Conservation (phyloP, 306 rosid species). For the Calophaca sinica region DNA sequence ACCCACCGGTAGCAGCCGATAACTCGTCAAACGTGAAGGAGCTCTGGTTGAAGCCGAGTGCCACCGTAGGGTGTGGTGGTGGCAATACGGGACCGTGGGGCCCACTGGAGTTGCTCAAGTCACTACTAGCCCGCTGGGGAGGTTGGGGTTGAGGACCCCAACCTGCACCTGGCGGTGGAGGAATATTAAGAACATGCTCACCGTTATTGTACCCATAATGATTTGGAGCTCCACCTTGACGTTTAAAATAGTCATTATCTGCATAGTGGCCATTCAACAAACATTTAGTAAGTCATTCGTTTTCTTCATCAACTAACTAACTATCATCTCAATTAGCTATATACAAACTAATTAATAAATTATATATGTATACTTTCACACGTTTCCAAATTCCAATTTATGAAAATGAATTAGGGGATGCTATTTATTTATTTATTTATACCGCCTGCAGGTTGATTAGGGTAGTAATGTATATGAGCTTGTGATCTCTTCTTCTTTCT, state of each 20-base stretch:
- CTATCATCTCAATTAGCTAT: no score
- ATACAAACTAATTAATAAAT: no score
- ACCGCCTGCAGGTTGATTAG: not conserved
- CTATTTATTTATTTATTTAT: not conserved
- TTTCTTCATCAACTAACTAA: no score
- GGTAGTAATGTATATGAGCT: constrained; percentile 38
- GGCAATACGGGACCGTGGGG: constrained; percentile 62
- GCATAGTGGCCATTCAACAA: not conserved
- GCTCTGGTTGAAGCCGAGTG: constrained; percentile 77
- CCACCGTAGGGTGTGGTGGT: constrained; percentile 77
- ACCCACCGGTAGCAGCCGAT: constrained; percentile 66
- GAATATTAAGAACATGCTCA: constrained; percentile 50
- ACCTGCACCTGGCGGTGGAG: constrained; percentile 40
- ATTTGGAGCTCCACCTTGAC: not conserved
- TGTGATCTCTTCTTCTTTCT: constrained; percentile 53
- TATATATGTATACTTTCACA: no score
- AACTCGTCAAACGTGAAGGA: constrained; percentile 74
- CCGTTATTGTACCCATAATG: constrained; percentile 24
- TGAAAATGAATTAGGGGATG: not conserved
- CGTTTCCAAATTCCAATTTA: not conserved
- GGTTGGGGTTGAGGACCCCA: constrained; percentile 48
- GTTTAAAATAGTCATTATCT: constrained; percentile 35
- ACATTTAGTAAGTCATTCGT: not conserved
- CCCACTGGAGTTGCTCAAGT: constrained; percentile 58
- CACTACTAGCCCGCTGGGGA: constrained; percentile 38